Percentiles rank a stretch among this genome's conserved stretches.
These are phyloP conservation scores for Pittosporum tobira DNA, from an alignment of 129 eudicot genomes.

Conservation along the genomic window DNA sequence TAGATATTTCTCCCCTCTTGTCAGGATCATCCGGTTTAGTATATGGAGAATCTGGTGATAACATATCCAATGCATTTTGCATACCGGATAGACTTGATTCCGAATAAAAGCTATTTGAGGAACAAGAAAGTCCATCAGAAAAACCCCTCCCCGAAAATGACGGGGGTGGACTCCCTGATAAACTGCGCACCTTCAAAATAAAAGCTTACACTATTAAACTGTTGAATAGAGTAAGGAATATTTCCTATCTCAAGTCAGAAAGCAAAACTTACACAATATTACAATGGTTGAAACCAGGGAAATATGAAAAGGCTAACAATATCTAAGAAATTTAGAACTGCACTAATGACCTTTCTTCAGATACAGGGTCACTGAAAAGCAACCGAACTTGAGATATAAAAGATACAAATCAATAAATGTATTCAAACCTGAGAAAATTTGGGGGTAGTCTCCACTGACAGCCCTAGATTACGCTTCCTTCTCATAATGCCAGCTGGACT, in stretches of 20 bases:
- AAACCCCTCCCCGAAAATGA: constrained; percentile 43
- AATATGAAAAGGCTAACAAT: no score
- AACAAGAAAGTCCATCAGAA: constrained; percentile 46
- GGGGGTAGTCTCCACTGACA: constrained; percentile 23
- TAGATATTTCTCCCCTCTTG: constrained; percentile 14
- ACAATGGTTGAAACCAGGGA: not conserved
- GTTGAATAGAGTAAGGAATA: not conserved
- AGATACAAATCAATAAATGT: not conserved
- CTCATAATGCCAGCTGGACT: constrained; percentile 49
- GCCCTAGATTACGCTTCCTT: constrained; percentile 47
- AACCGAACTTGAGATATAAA: not conserved
- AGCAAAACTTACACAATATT: not conserved
- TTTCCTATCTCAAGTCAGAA: not conserved
- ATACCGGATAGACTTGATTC: constrained; percentile 43
- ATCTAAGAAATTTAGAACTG: not conserved
- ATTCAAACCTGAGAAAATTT: constrained; percentile 32
- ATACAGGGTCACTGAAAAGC: not conserved
- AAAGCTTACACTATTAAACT: not conserved
- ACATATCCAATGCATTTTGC: constrained; percentile 23
- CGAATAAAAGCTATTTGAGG: constrained; percentile 50
- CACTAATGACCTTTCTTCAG: not conserved
- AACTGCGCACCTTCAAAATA: constrained; percentile 41
- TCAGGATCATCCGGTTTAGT: constrained; percentile 22
- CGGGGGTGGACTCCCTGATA: constrained; percentile 41
- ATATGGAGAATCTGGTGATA: constrained; percentile 27